Evolutionary conservation across 805 yeast species (phyloP).

Genomic region (Nakazawaea pomicola): DNA sequence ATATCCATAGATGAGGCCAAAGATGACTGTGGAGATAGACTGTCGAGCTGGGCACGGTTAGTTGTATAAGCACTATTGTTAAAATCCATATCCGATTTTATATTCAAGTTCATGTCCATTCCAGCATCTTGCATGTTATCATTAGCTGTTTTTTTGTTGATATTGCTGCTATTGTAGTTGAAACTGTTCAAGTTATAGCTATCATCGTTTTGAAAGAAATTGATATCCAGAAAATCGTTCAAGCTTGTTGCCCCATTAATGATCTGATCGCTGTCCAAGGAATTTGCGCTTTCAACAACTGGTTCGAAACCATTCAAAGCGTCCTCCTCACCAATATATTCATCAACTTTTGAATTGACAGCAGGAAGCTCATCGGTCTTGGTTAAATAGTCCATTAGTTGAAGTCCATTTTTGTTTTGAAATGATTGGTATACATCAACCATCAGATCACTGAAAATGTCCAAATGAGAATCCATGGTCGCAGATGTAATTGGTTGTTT

Average conservation of each 20-base stretch:
- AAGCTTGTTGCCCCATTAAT: too few species aligned
- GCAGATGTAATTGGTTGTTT: too few species aligned
- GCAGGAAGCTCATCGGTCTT: neutral
- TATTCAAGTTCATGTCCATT: too few species aligned
- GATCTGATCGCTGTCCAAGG: too few species aligned
- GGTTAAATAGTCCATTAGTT: neutral
- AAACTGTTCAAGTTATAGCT: neutral
- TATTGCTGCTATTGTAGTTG: neutral
- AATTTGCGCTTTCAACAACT: too few species aligned
- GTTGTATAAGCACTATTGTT: neutral
- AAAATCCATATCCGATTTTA: too few species aligned
- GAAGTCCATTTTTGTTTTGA: neutral
- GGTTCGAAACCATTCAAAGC: too few species aligned
- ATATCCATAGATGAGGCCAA: neutral
- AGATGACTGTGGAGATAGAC: slow-evolving; percentile 1
- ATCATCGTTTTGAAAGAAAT: neutral
- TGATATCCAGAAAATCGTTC: neutral
- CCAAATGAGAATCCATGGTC: slow-evolving; percentile 6
- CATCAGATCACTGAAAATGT: slow-evolving; percentile 6
- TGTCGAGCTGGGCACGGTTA: too few species aligned
- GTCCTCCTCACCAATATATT: too few species aligned
- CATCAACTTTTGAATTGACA: too few species aligned
- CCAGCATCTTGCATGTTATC: too few species aligned
- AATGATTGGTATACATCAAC: slow-evolving; percentile 9
- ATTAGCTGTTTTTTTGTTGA: too few species aligned